These are phyloP conservation scores for Fusarium tupiense DNA, from an alignment of 2,329 filamentous ascomycete genomes.

Conservation along the genomic window DNA sequence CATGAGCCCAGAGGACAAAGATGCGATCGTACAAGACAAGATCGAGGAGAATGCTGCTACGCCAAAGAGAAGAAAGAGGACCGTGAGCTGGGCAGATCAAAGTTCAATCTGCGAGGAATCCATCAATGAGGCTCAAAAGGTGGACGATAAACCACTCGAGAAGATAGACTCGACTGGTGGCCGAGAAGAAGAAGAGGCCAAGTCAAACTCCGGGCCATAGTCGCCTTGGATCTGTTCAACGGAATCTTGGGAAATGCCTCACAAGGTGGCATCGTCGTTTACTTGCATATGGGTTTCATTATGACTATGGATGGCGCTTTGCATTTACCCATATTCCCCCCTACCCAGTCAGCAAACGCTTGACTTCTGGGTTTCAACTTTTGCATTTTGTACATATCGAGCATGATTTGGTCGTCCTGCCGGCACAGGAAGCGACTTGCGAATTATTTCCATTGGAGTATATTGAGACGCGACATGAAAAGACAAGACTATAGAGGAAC, in stretches of 20 bases:
- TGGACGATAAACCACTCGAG: constrained; percentile 22
- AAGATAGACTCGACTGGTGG: constrained; percentile 21
- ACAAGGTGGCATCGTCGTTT: background rate
- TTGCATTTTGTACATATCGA: constrained; percentile 31
- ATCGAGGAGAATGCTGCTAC: constrained; percentile 28
- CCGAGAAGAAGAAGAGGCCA: constrained; percentile 2
- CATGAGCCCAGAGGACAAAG: constrained; percentile 25
- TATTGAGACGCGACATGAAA: constrained; percentile 32
- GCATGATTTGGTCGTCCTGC: constrained; percentile 27
- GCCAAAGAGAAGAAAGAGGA: constrained; percentile 33
- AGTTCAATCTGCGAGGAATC: constrained; percentile 30
- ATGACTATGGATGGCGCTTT: constrained; percentile 9
- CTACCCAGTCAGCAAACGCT: constrained; percentile 8
- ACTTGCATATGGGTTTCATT: constrained; percentile 1
- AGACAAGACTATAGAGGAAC: constrained; percentile 20
- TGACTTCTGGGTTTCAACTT: constrained; percentile 11
- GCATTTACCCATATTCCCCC: constrained; percentile 16
- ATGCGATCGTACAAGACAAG: constrained; percentile 22
- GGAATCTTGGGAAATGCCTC: background rate
- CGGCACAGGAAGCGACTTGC: constrained; percentile 17
- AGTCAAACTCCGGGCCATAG: constrained; percentile 15
- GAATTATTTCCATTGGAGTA: constrained; percentile 11
- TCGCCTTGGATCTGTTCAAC: background rate
- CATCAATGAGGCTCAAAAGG: constrained; percentile 12
- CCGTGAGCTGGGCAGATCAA: constrained; percentile 41